Evolutionary conservation across 805 yeast species (phyloP), one percentile per base, ranked within the genome.

Genomic region (Sugiyamaella lignohabitans): DNA sequence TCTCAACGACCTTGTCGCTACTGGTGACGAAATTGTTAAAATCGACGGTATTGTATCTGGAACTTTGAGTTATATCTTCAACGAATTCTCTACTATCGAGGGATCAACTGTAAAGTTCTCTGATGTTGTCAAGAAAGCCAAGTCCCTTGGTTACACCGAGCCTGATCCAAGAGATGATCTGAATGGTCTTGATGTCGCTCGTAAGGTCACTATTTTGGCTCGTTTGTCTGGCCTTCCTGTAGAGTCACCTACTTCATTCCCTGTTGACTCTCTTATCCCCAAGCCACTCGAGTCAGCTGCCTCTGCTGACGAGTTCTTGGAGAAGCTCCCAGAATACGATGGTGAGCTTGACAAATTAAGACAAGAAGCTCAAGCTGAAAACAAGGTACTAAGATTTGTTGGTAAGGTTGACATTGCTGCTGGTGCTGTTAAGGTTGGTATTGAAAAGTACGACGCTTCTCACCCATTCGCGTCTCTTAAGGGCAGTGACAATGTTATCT

Each of bases 101-200:
- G 70, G 81, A 40, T 71, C 75, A 41, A 19, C 45, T 22, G 75
- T 79, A 50, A 85, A 84, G 63, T 93, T 89, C 66, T 87, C 97
- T 21, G 95, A 88, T 46, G 82, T 93, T 43, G 98, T 93, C 49
- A 73, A 76, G 53, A 80, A 80, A 41, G 98, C 99, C 45, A 91
- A 91, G 70, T 69, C 80, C 44, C 73, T 87, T 55, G 99, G 99
- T 43, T 93, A 87, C 76, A 91, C 97, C 37, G 98, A 93, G 70
- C 99, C 99, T 42, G 99, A 93, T 67, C 98, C 99, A 67, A 83
- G 99, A 70, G 99, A 93, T 66, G 99, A 93, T 65, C 78, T 93
- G 67, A 93, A 91, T 67, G 99, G 99, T 46, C 76, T 93, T 64
- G 99, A 93, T 63, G 96, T 93, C 51, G 99, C 99, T 38, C 84